Percentiles rank a stretch among this genome's conserved stretches.
These are phyloP conservation scores for Anisodus acutangulus DNA, from an alignment of 257 asterid genomes.

Conservation along the genomic window DNA sequence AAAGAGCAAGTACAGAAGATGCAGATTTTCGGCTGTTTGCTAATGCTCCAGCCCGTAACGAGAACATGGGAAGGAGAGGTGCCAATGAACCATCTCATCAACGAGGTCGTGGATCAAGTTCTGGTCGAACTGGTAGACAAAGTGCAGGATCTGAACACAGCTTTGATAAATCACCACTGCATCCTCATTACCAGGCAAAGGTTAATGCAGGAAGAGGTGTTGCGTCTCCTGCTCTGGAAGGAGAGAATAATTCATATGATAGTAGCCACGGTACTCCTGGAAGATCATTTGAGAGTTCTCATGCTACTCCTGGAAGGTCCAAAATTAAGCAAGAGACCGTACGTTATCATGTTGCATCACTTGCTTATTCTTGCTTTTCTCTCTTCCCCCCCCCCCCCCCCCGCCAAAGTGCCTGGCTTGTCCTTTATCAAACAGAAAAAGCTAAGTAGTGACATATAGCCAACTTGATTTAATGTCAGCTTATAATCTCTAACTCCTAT, in stretches of 20 bases:
- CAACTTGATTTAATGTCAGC: neutral
- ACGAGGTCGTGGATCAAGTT: constrained; percentile 40
- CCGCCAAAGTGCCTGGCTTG: neutral
- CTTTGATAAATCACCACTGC: constrained; percentile 72
- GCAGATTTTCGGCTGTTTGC: constrained; percentile 44
- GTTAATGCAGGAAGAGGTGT: constrained; percentile 42
- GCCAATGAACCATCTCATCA: constrained; percentile 44
- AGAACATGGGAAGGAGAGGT: constrained; percentile 43
- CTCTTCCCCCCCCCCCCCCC: neutral
- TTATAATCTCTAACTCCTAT: neutral
- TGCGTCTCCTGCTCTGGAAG: constrained; percentile 71
- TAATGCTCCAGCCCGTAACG: constrained; percentile 50
- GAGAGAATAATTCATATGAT: constrained; percentile 50
- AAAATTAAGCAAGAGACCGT: constrained; percentile 62
- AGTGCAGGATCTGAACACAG: constrained; percentile 69
- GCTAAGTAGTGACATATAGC: neutral
- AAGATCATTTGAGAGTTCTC: constrained; percentile 37
- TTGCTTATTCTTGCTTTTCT: constrained; percentile 18
- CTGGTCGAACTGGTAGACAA: constrained; percentile 48
- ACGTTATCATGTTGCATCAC: constrained; percentile 33
- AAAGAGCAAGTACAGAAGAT: constrained; percentile 49
- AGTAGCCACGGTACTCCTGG: constrained; percentile 58
- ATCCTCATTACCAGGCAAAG: constrained; percentile 62
- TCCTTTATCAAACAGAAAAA: neutral
- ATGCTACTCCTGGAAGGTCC: constrained; percentile 25